These are phyloP conservation scores for Parasitella parasitica DNA, from an alignment of 371 early-diverging fungal genomes.

Conservation along the genomic window DNA sequence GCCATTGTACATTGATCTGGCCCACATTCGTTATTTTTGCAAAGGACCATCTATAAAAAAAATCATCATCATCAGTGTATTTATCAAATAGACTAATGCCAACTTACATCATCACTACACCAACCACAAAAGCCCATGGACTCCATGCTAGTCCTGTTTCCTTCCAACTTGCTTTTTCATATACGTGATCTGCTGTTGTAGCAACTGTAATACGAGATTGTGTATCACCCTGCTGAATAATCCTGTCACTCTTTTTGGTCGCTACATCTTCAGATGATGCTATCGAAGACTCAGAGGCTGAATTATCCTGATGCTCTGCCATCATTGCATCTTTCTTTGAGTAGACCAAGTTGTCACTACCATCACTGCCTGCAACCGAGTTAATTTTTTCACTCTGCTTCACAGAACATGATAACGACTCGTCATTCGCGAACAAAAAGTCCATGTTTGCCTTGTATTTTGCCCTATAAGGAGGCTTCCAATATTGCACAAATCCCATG, in stretches of 20 bases:
- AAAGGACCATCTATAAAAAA: constrained; percentile 36
- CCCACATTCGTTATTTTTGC: constrained; percentile 26
- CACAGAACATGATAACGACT: not conserved
- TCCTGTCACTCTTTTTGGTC: not conserved
- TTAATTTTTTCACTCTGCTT: no score
- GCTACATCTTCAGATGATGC: not conserved
- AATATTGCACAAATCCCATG: constrained; percentile 40
- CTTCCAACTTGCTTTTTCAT: constrained; percentile 3
- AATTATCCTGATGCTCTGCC: not conserved
- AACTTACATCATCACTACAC: constrained; percentile 39
- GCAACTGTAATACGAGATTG: not conserved
- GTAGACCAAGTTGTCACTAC: not conserved
- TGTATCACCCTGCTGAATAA: not conserved
- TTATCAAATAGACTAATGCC: not conserved
- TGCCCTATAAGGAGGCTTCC: constrained; percentile 39
- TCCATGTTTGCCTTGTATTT: constrained; percentile 31
- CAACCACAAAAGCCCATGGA: constrained; percentile 40
- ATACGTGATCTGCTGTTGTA: not conserved
- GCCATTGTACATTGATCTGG: constrained; percentile 31
- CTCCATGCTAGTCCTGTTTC: constrained; percentile 38
- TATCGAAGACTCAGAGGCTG: not conserved
- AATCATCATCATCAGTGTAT: not conserved
- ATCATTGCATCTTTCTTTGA: not conserved
- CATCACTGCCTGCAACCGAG: not conserved
- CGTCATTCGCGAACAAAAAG: not conserved